Evolutionary conservation across 1,284 basidiomycete genomes (phyloP), one percentile per base, ranked within the genome.

Genomic region (Volvariella surrecta): DNA sequence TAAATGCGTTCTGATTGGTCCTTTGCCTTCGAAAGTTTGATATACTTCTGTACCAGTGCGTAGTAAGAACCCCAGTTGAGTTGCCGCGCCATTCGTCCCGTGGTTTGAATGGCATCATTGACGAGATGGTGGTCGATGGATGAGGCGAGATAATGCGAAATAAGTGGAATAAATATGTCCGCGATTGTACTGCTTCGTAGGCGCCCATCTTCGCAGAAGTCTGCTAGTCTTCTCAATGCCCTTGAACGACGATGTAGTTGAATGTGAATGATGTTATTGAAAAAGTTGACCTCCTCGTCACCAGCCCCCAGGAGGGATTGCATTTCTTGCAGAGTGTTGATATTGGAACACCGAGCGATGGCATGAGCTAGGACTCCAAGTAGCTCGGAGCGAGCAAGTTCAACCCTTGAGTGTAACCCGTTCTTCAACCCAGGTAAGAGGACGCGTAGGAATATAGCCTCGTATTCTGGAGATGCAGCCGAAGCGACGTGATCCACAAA

Each of bases 281-380:
- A 98, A 67, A 99, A 95, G 59, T 86, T 94, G 20, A 91, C 93
- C 60, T 99, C 96, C 39, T 90, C 87, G 56, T 99, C 95, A 1
- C 90, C 93, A 13, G 74, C 81, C 3, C 88, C 89, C n/a, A 97
- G 73, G 8, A 99, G 67, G 8, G 81, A 73, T 4, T 66, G 74
- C 79, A 97, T 83, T 56, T 97, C 92, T 39, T 76, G 75, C 32
- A 97, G 65, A 1, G 74, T 62, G 0, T 64, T 58, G 16, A 91
- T 67, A n/a, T 68, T 60, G 2, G 71, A 63, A 50, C 88, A 90
- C 46, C 74, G 75, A 32, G 73, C 66, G 2, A 94, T 80, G 0
- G 88, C 83, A 51, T 85, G 76, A 0, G 87, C 81, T 47, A 98
- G 66, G 11, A 98, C 88, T 1, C 75, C 70, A 1, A 99, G 72